Percentiles rank a stretch among this genome's conserved stretches.
Conservation (phyloP, 495 filamentous ascomycete genomes). For the Trypethelium eluteriae region DNA sequence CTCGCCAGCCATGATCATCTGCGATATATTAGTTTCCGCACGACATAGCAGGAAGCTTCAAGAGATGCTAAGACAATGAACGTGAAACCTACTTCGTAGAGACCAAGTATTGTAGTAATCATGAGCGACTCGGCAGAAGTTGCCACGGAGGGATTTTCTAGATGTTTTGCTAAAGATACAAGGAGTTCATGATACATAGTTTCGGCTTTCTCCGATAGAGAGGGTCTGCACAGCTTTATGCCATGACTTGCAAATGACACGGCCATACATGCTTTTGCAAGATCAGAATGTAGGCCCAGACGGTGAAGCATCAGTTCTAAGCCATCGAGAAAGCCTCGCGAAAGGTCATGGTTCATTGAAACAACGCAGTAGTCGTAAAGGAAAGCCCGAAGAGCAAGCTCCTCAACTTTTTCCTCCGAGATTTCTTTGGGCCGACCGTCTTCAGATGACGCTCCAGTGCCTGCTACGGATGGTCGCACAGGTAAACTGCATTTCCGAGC, state of each 20-base stretch:
- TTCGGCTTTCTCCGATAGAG: conserved; percentile 24
- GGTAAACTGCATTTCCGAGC: conserved; percentile 34
- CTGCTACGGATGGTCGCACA: conserved; percentile 19
- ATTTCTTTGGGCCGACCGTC: conserved; percentile 27
- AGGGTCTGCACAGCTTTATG: conserved; percentile 25
- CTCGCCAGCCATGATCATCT: conserved; percentile 28
- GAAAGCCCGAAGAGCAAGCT: conserved; percentile 31
- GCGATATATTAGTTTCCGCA: conserved; percentile 12
- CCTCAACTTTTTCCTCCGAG: conserved; percentile 20
- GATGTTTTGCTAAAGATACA: conserved; percentile 22
- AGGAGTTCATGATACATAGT: conserved; percentile 30
- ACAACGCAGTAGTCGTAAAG: conserved; percentile 32
- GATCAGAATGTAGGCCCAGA: conserved; percentile 24
- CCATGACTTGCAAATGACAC: conserved; percentile 31
- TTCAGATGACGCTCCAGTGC: conserved; percentile 22
- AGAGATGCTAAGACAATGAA: background rate
- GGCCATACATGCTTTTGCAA: conserved; percentile 30
- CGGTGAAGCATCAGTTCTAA: conserved; percentile 27
- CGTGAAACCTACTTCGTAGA: conserved; percentile 31
- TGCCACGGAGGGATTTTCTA: conserved; percentile 17
- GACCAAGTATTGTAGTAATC: conserved; percentile 28
- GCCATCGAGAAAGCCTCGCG: conserved; percentile 29
- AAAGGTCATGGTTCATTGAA: conserved; percentile 24
- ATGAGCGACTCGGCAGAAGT: conserved; percentile 23
- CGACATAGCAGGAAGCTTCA: background rate